Conservation (phyloP, 2,329 filamentous ascomycete species). For the Penicillium olsonii region DNA sequence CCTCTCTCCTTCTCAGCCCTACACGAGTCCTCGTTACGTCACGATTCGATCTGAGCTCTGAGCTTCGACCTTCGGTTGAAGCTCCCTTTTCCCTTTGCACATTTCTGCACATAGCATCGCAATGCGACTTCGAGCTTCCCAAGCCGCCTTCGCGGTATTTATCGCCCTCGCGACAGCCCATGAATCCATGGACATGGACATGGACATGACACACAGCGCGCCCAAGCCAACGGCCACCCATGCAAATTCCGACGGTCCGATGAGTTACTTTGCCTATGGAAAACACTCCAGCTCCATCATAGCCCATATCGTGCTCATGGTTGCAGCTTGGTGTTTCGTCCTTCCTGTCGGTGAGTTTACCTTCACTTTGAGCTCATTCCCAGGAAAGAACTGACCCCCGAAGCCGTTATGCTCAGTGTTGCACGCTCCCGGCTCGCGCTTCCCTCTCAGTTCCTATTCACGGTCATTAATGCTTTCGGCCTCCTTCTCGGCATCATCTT, state of each 20-base stretch:
- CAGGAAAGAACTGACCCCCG: not conserved
- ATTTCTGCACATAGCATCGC: slow-evolving; percentile 8
- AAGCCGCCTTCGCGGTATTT: slow-evolving; percentile 30
- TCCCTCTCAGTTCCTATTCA: slow-evolving; percentile 67
- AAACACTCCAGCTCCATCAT: slow-evolving; percentile 56
- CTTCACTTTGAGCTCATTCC: not conserved
- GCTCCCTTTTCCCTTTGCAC: slow-evolving; percentile 10
- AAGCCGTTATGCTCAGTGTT: slow-evolving; percentile 84
- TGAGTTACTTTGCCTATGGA: slow-evolving; percentile 48
- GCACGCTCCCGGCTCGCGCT: slow-evolving; percentile 75
- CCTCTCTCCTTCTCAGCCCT: slow-evolving; percentile 18
- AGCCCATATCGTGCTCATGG: slow-evolving; percentile 71
- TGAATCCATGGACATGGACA: slow-evolving; percentile 23
- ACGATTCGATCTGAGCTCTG: slow-evolving; percentile 19
- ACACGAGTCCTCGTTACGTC: slow-evolving; percentile 23
- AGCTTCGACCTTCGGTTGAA: slow-evolving; percentile 21
- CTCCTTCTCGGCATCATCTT: slow-evolving; percentile 70
- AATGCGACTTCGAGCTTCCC: slow-evolving; percentile 30
- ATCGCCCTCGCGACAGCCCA: slow-evolving; percentile 30
- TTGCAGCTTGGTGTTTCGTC: slow-evolving; percentile 69
- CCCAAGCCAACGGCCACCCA: slow-evolving; percentile 18
- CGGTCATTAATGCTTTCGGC: slow-evolving; percentile 64
- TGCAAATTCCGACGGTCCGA: slow-evolving; percentile 29
- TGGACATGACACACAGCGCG: slow-evolving; percentile 18
- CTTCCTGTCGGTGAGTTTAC: slow-evolving; percentile 68